Conservation (phyloP, 2,329 filamentous ascomycete species). For the Epichloe gansuensis region DNA sequence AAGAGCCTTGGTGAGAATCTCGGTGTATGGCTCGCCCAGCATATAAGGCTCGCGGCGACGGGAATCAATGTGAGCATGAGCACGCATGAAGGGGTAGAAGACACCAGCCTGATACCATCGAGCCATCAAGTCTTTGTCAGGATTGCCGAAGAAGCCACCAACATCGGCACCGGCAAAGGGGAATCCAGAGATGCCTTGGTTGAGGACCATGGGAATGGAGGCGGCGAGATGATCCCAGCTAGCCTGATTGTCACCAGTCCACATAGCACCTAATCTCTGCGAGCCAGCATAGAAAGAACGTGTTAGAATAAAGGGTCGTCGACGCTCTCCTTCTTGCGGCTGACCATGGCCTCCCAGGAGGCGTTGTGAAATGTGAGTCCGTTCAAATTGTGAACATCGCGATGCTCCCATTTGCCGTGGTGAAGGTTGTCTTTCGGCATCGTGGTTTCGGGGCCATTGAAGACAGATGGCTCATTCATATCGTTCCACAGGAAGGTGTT, state of each 20-base stretch:
- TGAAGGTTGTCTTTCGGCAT: conserved; percentile 99
- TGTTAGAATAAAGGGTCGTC: conserved; percentile 84
- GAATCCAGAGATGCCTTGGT: conserved; percentile 83
- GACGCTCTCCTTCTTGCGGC: conserved; percentile 73
- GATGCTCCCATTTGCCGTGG: conserved; percentile 84
- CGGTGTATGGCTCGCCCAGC: conserved; percentile 68
- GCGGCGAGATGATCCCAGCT: conserved; percentile 84
- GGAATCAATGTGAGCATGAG: conserved; percentile 91
- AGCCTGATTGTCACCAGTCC: conserved; percentile 96
- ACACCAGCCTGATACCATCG: conserved; percentile 95
- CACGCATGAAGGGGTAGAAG: conserved; percentile 98
- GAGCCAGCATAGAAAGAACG: conserved; percentile 86
- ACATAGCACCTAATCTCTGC: conserved; percentile 88
- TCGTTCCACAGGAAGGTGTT: conserved; percentile 98
- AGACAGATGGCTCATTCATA: conserved; percentile 98
- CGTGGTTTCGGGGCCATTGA: conserved; percentile 94
- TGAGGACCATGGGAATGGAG: conserved; percentile 85
- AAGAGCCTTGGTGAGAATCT: conserved; percentile 77
- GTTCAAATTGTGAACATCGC: conserved; percentile 91
- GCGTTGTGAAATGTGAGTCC: conserved; percentile 93
- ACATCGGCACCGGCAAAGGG: conserved; percentile 94
- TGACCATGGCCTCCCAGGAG: conserved; percentile 72
- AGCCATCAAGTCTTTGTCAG: conserved; percentile 78
- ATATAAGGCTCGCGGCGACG: conserved; percentile 90
- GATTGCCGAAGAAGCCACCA: conserved; percentile 96